Conservation (phyloP, 1,284 basidiomycete species). For the Tylopilus sp. region DNA sequence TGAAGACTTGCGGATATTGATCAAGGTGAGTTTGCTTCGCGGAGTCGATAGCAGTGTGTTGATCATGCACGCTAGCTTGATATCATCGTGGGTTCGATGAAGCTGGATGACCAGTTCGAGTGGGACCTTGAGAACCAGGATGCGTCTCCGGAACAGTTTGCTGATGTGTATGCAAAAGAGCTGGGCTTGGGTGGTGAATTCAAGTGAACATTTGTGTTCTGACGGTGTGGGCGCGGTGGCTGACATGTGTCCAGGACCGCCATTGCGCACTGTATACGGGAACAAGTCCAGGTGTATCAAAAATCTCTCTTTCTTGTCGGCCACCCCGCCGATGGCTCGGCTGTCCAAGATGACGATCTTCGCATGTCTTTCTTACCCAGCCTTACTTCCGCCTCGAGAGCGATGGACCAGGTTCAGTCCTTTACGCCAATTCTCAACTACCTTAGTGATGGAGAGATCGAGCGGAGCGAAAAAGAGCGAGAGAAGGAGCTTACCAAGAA, state of each 20-base stretch:
- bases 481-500: conserved; percentile 87
- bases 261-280: conserved; percentile 92
- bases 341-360: conserved; percentile 88
- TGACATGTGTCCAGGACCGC: conserved; percentile 66
- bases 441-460: conserved; percentile 86
- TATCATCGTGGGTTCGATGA: conserved; percentile 91
- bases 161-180: conserved; percentile 83
- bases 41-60: conserved; percentile 3
- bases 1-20: conserved; percentile 86
- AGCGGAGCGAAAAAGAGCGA: conserved; percentile 86
- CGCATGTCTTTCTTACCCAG: conserved; percentile 85
- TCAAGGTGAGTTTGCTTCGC: conserved; percentile 65
- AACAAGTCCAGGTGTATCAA: conserved; percentile 90
- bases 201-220: conserved; percentile 54
- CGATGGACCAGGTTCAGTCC: conserved; percentile 68
- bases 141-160: conserved; percentile 90
- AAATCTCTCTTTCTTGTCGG: conserved; percentile 92
- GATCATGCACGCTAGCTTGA: conserved; percentile 62
- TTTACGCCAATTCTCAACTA: conserved; percentile 90
- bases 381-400: conserved; percentile 65
- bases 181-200: conserved; percentile 92
- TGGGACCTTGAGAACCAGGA: conserved; percentile 88
- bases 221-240: not conserved
- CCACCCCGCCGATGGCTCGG: conserved; percentile 77
- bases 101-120: conserved; percentile 96